These are phyloP conservation scores for Fusarium albosuccineum DNA, from an alignment of 2,329 filamentous ascomycete genomes.

Conservation along the genomic window DNA sequence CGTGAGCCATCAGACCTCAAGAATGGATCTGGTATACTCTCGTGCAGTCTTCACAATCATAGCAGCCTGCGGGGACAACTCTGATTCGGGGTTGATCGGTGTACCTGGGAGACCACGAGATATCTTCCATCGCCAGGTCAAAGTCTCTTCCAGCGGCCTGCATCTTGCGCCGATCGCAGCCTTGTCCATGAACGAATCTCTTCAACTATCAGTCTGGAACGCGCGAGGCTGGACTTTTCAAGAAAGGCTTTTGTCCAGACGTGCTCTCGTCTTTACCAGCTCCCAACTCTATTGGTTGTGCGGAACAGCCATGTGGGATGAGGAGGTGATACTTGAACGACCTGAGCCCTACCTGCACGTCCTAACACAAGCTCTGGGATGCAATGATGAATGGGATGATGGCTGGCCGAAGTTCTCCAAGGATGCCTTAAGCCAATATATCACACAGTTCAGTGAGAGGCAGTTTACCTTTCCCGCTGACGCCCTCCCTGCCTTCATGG, in stretches of 20 bases:
- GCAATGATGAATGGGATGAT: conserved; percentile 27
- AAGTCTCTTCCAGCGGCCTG: neutral
- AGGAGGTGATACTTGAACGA: conserved; percentile 22
- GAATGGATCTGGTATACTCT: conserved; percentile 31
- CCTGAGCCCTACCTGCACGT: neutral
- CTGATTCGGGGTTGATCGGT: conserved; percentile 6
- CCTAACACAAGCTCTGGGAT: neutral
- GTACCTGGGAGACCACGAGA: conserved; percentile 2
- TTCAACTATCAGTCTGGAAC: conserved; percentile 3
- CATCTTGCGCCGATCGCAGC: neutral
- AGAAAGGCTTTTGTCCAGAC: conserved; percentile 19
- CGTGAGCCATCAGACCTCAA: neutral
- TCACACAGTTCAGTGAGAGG: conserved; percentile 18
- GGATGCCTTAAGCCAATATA: neutral
- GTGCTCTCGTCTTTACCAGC: conserved; percentile 19
- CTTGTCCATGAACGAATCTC: neutral
- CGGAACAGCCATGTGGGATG: conserved; percentile 21
- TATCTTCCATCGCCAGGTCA: neutral
- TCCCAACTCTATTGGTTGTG: conserved; percentile 30
- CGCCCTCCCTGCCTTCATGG: conserved; percentile 15
- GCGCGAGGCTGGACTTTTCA: conserved; percentile 30
- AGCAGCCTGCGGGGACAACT: conserved; percentile 1
- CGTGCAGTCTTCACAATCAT: conserved; percentile 11
- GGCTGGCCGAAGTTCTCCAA: conserved; percentile 11
- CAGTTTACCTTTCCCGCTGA: conserved; percentile 23